Conservation (phyloP, 331 rosid genomes). For the Telfairia occidentalis region DNA sequence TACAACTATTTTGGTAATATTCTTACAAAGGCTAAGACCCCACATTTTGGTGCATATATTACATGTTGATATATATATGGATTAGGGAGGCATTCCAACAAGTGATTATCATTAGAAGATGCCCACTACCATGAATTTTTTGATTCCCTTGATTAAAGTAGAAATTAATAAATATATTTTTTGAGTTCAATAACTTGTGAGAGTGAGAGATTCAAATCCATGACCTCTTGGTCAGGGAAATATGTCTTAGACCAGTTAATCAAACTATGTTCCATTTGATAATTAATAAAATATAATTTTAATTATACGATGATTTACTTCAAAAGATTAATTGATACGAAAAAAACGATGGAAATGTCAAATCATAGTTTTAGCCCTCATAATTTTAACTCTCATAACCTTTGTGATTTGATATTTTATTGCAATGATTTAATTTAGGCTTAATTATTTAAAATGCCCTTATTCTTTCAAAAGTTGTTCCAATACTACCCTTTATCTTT, state of each 20-base stretch:
- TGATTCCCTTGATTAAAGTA: neutral
- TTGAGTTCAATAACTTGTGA: too few species aligned
- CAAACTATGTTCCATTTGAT: too few species aligned
- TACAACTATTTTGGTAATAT: neutral
- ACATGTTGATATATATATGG: neutral
- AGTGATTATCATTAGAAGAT: neutral
- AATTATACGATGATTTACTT: neutral
- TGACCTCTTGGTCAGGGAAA: too few species aligned
- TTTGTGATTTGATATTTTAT: neutral
- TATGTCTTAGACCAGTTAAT: too few species aligned
- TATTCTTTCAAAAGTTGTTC: too few species aligned
- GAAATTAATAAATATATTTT: too few species aligned
- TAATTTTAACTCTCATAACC: neutral
- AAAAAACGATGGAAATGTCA: neutral
- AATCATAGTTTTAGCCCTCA: neutral
- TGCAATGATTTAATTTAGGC: neutral
- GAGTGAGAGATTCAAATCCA: too few species aligned
- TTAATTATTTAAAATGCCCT: too few species aligned
- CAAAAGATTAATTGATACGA: neutral
- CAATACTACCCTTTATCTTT: too few species aligned
- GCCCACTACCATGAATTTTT: neutral
- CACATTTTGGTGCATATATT: slow-evolving; percentile 1
- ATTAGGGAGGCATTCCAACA: neutral
- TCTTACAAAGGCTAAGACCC: neutral
- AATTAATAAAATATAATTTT: neutral